These are phyloP conservation scores for Clarireedia homoeocarpa DNA, from an alignment of 2,329 filamentous ascomycete genomes.

Conservation along the genomic window DNA sequence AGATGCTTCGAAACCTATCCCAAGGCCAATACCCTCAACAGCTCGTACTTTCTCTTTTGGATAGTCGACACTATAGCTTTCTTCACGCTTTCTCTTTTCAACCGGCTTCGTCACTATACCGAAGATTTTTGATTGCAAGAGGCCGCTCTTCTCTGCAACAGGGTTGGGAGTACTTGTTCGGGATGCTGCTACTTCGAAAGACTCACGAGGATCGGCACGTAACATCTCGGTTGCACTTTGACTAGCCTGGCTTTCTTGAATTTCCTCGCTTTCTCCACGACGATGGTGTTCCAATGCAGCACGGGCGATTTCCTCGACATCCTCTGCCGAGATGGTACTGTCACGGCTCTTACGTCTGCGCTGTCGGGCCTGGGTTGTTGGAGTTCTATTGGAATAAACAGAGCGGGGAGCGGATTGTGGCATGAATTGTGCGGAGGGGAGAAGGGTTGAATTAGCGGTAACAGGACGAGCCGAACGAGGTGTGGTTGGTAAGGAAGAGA, in stretches of 20 bases:
- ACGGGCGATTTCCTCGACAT: conserved; percentile 45
- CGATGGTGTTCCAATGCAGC: conserved; percentile 34
- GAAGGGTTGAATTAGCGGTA: conserved; percentile 41
- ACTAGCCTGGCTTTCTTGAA: conserved; percentile 69
- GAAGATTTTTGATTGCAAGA: conserved; percentile 56
- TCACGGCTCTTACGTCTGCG: conserved; percentile 65
- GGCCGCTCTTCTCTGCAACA: conserved; percentile 33
- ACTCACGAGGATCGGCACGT: conserved; percentile 44
- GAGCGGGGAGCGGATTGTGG: conserved; percentile 50
- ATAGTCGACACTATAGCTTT: conserved; percentile 9
- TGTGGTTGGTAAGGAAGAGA: conserved; percentile 78
- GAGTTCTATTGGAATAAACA: conserved; percentile 24
- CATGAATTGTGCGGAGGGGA: conserved; percentile 56
- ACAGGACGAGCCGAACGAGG: conserved; percentile 47
- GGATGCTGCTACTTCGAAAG: conserved; percentile 29
- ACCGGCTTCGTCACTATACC: conserved; percentile 48
- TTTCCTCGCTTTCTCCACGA: conserved; percentile 48
- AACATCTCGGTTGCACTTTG: conserved; percentile 70
- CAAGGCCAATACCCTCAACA: conserved; percentile 43
- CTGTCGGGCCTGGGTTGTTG: conserved; percentile 37
- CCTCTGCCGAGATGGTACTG: conserved; percentile 72
- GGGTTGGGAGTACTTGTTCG: conserved; percentile 30
- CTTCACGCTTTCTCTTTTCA: conserved; percentile 29
- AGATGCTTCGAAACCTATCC: conserved; percentile 37
- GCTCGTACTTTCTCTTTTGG: conserved; percentile 42